Percentiles rank a stretch among this genome's conserved stretches.
These are phyloP conservation scores for Daldinia decipiens DNA, from an alignment of 495 filamentous ascomycete species.

Conservation along the genomic window DNA sequence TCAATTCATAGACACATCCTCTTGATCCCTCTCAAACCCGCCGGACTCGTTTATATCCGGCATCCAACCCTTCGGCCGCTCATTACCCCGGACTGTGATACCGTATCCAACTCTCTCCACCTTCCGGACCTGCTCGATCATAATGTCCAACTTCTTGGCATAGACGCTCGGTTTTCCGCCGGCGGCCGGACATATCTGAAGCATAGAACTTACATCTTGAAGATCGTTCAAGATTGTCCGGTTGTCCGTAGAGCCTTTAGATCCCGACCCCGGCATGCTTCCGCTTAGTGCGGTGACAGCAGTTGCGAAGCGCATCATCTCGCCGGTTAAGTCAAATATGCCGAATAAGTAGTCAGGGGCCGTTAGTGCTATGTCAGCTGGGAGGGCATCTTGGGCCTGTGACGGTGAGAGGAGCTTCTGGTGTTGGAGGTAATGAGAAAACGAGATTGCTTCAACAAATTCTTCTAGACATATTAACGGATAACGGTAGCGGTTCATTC, in stretches of 20 bases:
- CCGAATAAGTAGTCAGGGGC: conserved; percentile 90
- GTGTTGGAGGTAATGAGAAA: conserved; percentile 84
- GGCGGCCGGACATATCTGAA: conserved; percentile 74
- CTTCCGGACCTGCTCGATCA: conserved; percentile 89
- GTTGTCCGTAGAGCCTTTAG: conserved; percentile 2
- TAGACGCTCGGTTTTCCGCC: conserved; percentile 54
- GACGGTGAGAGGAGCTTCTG: conserved; percentile 76
- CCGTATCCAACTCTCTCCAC: conserved; percentile 92
- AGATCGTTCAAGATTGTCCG: conserved; percentile 79
- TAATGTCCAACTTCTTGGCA: conserved; percentile 84
- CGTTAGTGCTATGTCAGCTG: conserved; percentile 68
- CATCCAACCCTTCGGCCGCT: conserved; percentile 91
- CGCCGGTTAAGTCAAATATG: conserved; percentile 90
- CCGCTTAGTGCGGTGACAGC: conserved; percentile 76
- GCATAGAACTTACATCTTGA: conserved; percentile 72
- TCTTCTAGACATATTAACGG: conserved; percentile 90
- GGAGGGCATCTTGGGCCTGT: conserved; percentile 64
- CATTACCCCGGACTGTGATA: conserved; percentile 82
- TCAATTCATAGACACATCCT: conserved; percentile 44
- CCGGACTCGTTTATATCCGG: conserved; percentile 72
- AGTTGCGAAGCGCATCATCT: conserved; percentile 96
- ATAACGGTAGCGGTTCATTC: conserved; percentile 86
- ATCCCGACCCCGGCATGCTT: conserved; percentile 40
- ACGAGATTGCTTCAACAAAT: conserved; percentile 85
- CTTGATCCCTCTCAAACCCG: conserved; percentile 30